Percentiles rank a stretch among this genome's conserved stretches.
phyloP scores from a whole-genome alignment of 2,329 filamentous ascomycete species.

The Chaetomiaceae sp. region DNA sequence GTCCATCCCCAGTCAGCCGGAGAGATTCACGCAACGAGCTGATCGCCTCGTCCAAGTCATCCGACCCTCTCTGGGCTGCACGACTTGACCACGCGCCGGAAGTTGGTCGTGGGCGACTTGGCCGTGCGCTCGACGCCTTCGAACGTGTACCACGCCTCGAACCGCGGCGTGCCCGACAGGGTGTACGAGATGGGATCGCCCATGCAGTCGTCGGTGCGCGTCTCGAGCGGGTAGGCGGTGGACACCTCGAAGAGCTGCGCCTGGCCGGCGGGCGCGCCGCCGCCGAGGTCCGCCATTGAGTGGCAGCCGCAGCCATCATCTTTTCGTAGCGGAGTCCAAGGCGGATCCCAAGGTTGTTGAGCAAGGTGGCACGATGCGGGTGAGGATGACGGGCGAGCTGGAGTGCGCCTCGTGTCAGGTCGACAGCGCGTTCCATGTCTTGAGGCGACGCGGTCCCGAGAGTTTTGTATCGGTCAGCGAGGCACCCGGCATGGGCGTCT shows the following conservation, averaged over 20 bases:
- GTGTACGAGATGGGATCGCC: conserved; percentile 92
- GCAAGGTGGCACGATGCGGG: too few species aligned
- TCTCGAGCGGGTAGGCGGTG: conserved; percentile 81
- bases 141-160: conserved; percentile 90
- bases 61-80: too few species aligned
- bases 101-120: conserved; percentile 72
- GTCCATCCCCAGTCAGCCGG: too few species aligned
- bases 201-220: conserved; percentile 84
- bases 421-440: too few species aligned
- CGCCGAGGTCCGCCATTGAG: conserved; percentile 65
- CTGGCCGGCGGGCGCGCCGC: conserved; percentile 76
- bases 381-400: too few species aligned
- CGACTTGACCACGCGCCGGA: conserved; percentile 88
- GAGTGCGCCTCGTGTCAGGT: too few species aligned
- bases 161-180: conserved; percentile 83
- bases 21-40: too few species aligned
- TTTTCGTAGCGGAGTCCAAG: conserved; percentile 87
- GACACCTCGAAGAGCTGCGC: conserved; percentile 92
- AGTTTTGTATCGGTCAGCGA: too few species aligned
- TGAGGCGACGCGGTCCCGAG: too few species aligned
- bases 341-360: too few species aligned
- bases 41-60: too few species aligned
- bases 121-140: conserved; percentile 74
- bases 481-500: too few species aligned
- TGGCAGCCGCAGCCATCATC: conserved; percentile 83